Conservation (phyloP, 148 eudicot genomes). For the Salicornia ramosissima region DNA sequence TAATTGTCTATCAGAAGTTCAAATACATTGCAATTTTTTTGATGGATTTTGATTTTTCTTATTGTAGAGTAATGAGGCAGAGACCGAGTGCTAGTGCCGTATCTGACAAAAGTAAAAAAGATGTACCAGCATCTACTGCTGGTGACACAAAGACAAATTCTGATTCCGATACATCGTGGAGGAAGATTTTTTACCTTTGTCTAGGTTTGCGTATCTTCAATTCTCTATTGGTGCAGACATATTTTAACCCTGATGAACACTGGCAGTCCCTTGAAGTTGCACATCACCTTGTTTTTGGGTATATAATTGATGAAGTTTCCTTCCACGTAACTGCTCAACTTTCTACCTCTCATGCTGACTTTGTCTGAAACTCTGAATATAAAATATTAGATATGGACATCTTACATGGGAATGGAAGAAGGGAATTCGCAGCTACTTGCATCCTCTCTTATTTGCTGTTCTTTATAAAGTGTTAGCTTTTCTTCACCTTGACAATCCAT, state of each 20-base stretch:
- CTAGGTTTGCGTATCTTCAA: constrained; percentile 49
- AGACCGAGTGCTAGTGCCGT: constrained; percentile 32
- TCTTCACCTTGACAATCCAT: constrained; percentile 69
- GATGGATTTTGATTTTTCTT: not conserved
- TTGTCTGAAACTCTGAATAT: constrained; percentile 16
- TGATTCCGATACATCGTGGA: constrained; percentile 30
- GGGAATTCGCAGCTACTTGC: constrained; percentile 84
- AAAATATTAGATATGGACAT: constrained; percentile 69
- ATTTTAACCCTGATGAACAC: constrained; percentile 95
- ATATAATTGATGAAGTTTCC: not conserved
- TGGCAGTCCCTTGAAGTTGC: constrained; percentile 98
- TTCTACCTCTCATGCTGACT: constrained; percentile 11
- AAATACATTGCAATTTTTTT: not conserved
- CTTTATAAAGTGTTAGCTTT: constrained; percentile 73
- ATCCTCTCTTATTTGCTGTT: constrained; percentile 74
- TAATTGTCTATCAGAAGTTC: not conserved
- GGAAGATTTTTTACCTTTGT: constrained; percentile 47
- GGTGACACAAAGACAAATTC: constrained; percentile 20
- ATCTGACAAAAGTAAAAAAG: constrained; percentile 12
- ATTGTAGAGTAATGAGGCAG: constrained; percentile 41
- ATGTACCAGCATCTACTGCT: constrained; percentile 17
- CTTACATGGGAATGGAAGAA: constrained; percentile 92
- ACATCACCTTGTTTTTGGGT: constrained; percentile 82
- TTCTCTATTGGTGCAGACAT: constrained; percentile 77
- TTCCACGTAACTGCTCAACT: not conserved